These are phyloP conservation scores for Lentinula guzmanii DNA, from an alignment of 768 basidiomycete species.

Conservation along the genomic window DNA sequence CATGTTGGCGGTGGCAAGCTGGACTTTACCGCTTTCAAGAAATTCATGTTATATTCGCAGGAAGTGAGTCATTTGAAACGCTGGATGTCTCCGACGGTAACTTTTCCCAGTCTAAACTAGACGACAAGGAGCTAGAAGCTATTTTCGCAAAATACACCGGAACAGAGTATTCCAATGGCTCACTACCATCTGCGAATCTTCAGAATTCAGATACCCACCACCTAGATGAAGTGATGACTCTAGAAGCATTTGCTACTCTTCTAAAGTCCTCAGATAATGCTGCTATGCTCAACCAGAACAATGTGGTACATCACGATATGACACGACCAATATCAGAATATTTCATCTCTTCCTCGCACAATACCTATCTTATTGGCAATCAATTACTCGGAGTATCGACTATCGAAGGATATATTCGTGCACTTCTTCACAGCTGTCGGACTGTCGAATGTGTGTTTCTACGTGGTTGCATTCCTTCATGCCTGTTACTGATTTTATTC, in stretches of 20 bases:
- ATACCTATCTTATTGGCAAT: constrained; percentile 85
- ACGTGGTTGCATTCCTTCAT: background rate
- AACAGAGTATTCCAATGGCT: background rate
- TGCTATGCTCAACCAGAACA: background rate
- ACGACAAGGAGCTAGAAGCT: constrained; percentile 21
- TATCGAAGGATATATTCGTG: constrained; percentile 89
- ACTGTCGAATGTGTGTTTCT: constrained; percentile 78
- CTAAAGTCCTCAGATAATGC: constrained; percentile 6
- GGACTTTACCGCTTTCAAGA: constrained; percentile 35
- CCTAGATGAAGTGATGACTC: background rate
- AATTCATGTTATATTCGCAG: constrained; percentile 40
- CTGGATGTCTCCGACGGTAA: too few relatives aligned
- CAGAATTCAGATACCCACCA: background rate
- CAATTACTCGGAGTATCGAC: constrained; percentile 87
- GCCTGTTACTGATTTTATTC: background rate
- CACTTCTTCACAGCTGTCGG: constrained; percentile 85
- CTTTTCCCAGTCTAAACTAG: background rate
- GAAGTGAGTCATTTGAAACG: constrained; percentile 20
- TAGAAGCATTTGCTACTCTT: background rate
- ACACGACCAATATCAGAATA: constrained; percentile 83
- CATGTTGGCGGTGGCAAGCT: constrained; percentile 30
- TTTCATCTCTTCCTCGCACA: constrained; percentile 61
- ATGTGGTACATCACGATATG: constrained; percentile 66
- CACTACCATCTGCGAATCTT: constrained; percentile 3
- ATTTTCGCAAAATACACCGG: constrained; percentile 30